Percentiles rank a stretch among this genome's conserved stretches.
These are phyloP conservation scores for Tetrahymena malaccensis DNA, from an alignment of 73 alveolate species.

Conservation along the genomic window DNA sequence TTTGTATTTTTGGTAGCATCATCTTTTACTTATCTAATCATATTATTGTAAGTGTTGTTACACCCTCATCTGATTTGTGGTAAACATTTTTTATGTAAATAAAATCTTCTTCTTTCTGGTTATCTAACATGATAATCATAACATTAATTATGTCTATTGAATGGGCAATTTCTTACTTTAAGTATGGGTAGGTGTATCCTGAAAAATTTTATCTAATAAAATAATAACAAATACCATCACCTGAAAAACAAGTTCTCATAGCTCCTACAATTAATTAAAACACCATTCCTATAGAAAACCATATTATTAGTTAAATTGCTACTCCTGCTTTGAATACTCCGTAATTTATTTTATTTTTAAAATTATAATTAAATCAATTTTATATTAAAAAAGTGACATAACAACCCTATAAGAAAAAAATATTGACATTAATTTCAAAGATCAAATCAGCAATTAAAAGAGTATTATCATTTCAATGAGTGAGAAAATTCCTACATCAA, in stretches of 20 bases:
- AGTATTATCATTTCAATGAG: not conserved
- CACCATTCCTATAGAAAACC: not conserved
- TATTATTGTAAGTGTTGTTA: not conserved
- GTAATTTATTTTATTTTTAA: not conserved
- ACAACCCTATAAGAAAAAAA: not conserved
- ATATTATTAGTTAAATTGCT: not conserved
- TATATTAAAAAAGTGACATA: not conserved
- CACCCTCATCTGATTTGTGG: not conserved
- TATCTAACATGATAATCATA: not conserved
- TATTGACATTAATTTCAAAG: not conserved
- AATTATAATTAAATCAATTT: not conserved
- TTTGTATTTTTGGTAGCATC: not conserved
- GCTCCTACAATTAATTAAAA: not conserved
- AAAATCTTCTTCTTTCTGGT: not conserved
- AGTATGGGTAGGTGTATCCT: not conserved
- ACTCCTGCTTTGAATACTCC: not conserved
- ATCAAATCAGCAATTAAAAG: not conserved
- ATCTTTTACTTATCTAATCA: not conserved
- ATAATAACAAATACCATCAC: not conserved
- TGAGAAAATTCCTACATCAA: not conserved
- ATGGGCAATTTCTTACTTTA: not conserved
- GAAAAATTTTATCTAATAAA: not conserved
- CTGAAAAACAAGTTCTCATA: not conserved
- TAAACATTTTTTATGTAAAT: not conserved
- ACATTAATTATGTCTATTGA: not conserved